Base-by-base conservation (phyloP, 495 filamentous ascomycete genomes). In the Glonium stellatum region DNA sequence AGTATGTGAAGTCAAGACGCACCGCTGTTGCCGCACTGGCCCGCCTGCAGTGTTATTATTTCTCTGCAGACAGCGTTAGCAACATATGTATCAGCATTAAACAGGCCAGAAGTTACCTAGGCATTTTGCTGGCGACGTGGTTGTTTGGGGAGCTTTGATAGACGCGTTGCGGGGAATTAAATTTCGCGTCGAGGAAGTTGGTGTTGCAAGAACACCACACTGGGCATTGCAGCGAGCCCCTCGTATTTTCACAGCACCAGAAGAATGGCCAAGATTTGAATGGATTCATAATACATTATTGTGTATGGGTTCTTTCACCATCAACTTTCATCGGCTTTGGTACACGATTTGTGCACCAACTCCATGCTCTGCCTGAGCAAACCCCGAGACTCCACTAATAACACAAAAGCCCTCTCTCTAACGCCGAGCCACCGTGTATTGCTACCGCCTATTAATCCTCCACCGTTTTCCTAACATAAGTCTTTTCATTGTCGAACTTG, bases 11-110 rank as follows among this genome's bases (percentile, higher is more conserved):
- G 27, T 31, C 27, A 31, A 6, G 27, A 85, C 88, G 78, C 71
- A 96, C 91, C 90, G 79, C 90, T 97, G 75, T 98, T 98, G 81
- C 93, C 93, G 83, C 93, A 98, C 75, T 98, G 93, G 81, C 93
- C 93, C 55, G 95, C 92, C 77, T 98, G 93, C 62, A 98, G 88
- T 39, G 95, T 98, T 74, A 98, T 98, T 71, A 98, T 97, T 82
- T 98, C 93, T 76, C 93, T 97, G 55, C 23, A 18, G 1, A 23
- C 10, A 13, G 12, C 44, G 27, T 67, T 23, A 60, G 55, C 10
- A 56, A 19, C 5, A 47, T 52, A 19, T 25, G 11, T 42, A 4
- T n/a, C 41, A 49, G 12, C 19, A 44, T 12, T 15, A 8, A 13
- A 21, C 21, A 27, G 18, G 34, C 9, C 11, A 12, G 5, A 12